Base-by-base conservation (phyloP, 306 rosid species). In the Psophocarpus tetragonolobus region DNA sequence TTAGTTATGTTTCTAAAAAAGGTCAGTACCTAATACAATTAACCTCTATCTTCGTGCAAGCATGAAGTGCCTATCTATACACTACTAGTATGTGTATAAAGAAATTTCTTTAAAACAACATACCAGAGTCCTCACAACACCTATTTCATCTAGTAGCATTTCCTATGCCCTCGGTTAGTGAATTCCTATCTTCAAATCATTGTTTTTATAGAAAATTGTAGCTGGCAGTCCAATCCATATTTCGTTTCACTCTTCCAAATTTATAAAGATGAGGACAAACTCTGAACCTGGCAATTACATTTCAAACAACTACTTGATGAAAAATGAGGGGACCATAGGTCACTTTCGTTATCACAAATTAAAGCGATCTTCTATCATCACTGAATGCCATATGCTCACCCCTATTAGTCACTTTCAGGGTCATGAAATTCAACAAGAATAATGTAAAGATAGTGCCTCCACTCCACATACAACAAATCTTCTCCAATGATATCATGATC, bases 291-390 rank as follows among this genome's bases (percentile, higher is more conserved):
- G 9, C 35, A 12, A 26, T 24, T 24, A 3, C 17, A 35, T 17
- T 9, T 57, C 57, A 4, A 68, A 47, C 36, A 6, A 2, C 33
- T 1, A 30, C 29, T 69, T 32, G 30, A 42, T 20, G 33, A 12
- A 24, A 12, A 24, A 4, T 26, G 45, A 47, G 78, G 32, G 45
- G 73, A 21, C 78, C 26, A 20, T 3, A 79, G 62, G 26, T 60
- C 83, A 60, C 70, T 74, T 32, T 44, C 71, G 61, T 61, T 32
- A 42, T 42, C 18, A 73, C 8, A n/a, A n/a, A n/a, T n/a, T 13
- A 30, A 23, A 23, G 13, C 61, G 2, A 10, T 23, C 30, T 24
- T 26, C 0, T 23, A 24, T 24, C 4, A 11, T 10, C 63, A 11
- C 17, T 3, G 0, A 8, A 24, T 56, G 63, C n/a, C n/a, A n/a